Conservation (phyloP, 2,329 filamentous ascomycete species). For the Teratosphaeria nubilosa region DNA sequence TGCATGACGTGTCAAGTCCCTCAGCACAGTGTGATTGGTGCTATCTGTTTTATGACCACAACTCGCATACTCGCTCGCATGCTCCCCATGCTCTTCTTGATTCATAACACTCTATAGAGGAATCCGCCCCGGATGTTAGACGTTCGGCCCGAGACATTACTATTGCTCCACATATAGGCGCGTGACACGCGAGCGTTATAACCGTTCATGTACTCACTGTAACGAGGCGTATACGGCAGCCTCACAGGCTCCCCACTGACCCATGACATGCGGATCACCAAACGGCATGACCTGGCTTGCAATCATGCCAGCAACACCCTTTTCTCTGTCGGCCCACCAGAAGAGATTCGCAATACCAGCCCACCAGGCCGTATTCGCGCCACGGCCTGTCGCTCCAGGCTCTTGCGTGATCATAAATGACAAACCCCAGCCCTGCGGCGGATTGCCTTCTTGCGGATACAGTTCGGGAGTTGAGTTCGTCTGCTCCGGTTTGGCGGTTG, state of each 20-base stretch:
- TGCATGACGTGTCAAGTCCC: no score
- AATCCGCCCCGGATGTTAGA: no score
- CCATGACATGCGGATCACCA: constrained; percentile 24
- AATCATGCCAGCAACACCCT: constrained; percentile 30
- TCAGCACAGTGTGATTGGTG: no score
- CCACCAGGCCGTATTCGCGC: constrained; percentile 26
- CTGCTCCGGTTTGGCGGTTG: constrained; percentile 24
- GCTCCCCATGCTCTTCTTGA: no score
- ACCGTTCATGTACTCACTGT: neutral
- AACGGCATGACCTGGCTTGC: constrained; percentile 29
- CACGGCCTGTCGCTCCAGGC: constrained; percentile 25
- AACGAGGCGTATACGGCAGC: constrained; percentile 18
- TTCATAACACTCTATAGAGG: no score
- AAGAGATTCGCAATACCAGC: constrained; percentile 28
- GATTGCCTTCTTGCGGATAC: constrained; percentile 26
- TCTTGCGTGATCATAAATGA: constrained; percentile 26
- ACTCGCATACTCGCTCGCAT: no score
- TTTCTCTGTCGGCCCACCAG: constrained; percentile 29
- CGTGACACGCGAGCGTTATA: neutral
- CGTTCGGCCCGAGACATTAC: no score
- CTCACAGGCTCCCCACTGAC: constrained; percentile 25
- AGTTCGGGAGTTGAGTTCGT: constrained; percentile 32
- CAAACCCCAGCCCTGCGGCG: constrained; percentile 56
- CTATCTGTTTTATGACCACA: no score
- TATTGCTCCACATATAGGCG: no score